Conservation (phyloP, 805 yeast genomes). For the Lipomyces orientalis region DNA sequence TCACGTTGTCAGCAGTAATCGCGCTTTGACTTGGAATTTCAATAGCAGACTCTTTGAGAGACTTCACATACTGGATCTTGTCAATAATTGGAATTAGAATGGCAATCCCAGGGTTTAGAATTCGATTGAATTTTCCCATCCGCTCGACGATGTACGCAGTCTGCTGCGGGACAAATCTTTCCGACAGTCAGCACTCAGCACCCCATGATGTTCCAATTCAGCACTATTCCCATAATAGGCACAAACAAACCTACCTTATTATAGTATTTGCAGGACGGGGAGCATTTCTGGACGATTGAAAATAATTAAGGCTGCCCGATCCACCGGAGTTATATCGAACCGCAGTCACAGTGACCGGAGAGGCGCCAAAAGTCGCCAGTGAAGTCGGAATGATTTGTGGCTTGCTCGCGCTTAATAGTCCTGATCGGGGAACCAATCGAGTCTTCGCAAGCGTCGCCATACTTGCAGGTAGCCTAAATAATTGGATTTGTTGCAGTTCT, state of each 20-base stretch:
- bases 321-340: conserved; percentile 2
- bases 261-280: conserved; percentile 29
- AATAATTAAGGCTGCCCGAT: conserved; percentile 18
- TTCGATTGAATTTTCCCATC: conserved; percentile 80
- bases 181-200: not conserved
- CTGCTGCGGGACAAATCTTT: conserved; percentile 83
- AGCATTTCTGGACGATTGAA: conserved; percentile 17
- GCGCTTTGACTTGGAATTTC: conserved; percentile 86
- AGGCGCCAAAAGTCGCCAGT: not conserved
- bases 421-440: not conserved
- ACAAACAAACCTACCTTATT: conserved; percentile 16
- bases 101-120: conserved; percentile 78
- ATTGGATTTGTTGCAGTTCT: not conserved
- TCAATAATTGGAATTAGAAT: conserved; percentile 74
- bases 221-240: not conserved
- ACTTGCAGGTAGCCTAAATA: not conserved
- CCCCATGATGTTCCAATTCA: not conserved
- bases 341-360: not conserved
- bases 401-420: not conserved
- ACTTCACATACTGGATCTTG: conserved; percentile 78
- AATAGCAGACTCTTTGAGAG: conserved; percentile 81
- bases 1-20: conserved; percentile 84
- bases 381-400: not conserved
- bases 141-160: conserved; percentile 90
- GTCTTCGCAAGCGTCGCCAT: conserved; percentile 5